Percentiles rank a stretch among this genome's conserved stretches.
phyloP scores from a whole-genome alignment of 176 grass and related monocot genomes.

The Bonia amplexicaulis region DNA sequence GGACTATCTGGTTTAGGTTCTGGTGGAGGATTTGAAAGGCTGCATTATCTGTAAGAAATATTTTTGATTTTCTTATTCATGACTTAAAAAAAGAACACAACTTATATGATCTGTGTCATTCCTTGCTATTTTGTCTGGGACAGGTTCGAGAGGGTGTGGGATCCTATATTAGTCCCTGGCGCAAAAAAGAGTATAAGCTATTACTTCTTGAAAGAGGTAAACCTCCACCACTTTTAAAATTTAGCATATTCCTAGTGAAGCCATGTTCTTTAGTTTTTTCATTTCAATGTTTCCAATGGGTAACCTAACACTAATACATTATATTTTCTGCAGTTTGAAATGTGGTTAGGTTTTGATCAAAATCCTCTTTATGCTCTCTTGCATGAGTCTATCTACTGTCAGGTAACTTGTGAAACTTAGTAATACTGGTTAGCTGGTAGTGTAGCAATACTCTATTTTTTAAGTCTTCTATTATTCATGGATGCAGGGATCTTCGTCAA shows the following conservation, averaged over 20 bases:
- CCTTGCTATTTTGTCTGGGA: constrained; percentile 17
- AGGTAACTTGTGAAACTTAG: constrained; percentile 40
- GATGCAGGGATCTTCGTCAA: constrained; percentile 66
- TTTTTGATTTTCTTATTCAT: constrained; percentile 15
- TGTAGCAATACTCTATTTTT: not conserved
- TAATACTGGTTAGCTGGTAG: not conserved
- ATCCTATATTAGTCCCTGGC: constrained; percentile 78
- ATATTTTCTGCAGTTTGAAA: constrained; percentile 61
- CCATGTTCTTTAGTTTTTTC: not conserved
- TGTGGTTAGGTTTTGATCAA: constrained; percentile 77
- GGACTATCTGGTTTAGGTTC: constrained; percentile 78
- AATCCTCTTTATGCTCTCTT: constrained; percentile 83
- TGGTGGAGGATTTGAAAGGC: constrained; percentile 83
- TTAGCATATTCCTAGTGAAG: not conserved
- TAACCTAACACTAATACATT: not conserved
- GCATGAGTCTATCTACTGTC: constrained; percentile 91
- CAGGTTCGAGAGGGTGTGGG: constrained; percentile 95
- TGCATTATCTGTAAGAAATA: constrained; percentile 79
- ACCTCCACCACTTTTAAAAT: constrained; percentile 3
- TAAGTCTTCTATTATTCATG: constrained; percentile 22
- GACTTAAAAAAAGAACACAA: not conserved
- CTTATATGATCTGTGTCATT: not conserved
- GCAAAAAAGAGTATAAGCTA: constrained; percentile 72
- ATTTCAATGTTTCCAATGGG: not conserved
- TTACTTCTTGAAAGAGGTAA: constrained; percentile 92